A percentile compares a stretch with the other conserved stretches of the same genome.
phyloP scores from a whole-genome alignment of 352 stramenopile genomes.

The Pythium phragmiticola region DNA sequence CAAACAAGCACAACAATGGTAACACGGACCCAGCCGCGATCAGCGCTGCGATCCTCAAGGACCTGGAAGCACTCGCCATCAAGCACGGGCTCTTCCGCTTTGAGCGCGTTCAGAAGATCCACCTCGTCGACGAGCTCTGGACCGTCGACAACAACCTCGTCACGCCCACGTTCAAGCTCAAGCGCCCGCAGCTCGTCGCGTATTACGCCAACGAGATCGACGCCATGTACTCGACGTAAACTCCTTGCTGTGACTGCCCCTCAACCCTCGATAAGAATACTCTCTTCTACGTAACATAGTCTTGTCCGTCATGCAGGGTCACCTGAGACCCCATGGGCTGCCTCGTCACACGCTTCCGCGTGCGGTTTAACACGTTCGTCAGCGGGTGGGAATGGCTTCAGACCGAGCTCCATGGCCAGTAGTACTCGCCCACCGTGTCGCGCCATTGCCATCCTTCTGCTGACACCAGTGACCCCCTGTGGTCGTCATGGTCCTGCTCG shows the following conservation, averaged over 20 bases:
- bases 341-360: too few species aligned
- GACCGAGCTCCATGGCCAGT: not conserved
- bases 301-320: too few species aligned
- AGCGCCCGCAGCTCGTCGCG: conserved; percentile 88
- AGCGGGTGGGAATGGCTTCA: not conserved
- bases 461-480: too few species aligned
- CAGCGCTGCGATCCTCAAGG: conserved; percentile 62
- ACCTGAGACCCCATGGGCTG: too few species aligned
- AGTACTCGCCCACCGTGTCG: too few species aligned
- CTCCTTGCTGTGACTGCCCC: too few species aligned
- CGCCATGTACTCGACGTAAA: conserved; percentile 60
- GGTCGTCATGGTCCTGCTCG: too few species aligned
- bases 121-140: conserved; percentile 87
- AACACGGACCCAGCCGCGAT: conserved; percentile 28
- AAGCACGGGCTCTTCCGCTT: conserved; percentile 89
- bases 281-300: too few species aligned
- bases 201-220: conserved; percentile 80
- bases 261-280: too few species aligned
- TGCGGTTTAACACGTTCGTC: not conserved
- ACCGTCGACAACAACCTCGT: conserved; percentile 90
- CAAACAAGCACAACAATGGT: conserved; percentile 37
- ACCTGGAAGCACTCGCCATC: conserved; percentile 67
- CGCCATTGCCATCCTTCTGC: too few species aligned
- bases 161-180: conserved; percentile 97
- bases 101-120: conserved; percentile 88